phyloP scores from a whole-genome alignment of 805 yeast genomes.

The Tanozyma kutaoensis region DNA sequence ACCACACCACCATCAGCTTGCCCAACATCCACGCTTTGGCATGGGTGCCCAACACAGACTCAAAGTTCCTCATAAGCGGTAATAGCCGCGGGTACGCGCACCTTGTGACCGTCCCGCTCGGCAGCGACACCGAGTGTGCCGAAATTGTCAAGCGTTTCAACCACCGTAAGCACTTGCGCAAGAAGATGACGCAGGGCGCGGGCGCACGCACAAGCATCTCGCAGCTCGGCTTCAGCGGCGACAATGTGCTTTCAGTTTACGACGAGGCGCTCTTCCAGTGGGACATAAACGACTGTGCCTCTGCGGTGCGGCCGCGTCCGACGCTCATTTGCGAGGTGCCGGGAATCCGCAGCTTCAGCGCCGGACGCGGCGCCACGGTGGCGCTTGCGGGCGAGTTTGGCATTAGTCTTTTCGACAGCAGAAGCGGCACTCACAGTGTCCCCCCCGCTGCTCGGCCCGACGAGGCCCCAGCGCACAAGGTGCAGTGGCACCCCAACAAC shows the following conservation, averaged over 20 bases:
- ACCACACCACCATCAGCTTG: slow-evolving; percentile 43
- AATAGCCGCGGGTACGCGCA: slow-evolving; percentile 68
- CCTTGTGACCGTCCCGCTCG: slow-evolving; percentile 53
- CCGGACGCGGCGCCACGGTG: slow-evolving; percentile 32
- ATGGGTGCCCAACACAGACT: slow-evolving; percentile 30
- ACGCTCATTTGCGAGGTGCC: slow-evolving; percentile 35
- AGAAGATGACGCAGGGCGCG: slow-evolving; percentile 8
- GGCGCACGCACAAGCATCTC: slow-evolving; percentile 13
- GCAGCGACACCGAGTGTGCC: slow-evolving; percentile 28
- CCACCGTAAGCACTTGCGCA: slow-evolving; percentile 51
- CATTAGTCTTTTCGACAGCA: slow-evolving; percentile 57
- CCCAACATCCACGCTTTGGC: slow-evolving; percentile 41
- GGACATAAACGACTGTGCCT: slow-evolving; percentile 50
- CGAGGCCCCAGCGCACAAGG: slow-evolving; percentile 8
- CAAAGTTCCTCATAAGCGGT: slow-evolving; percentile 46
- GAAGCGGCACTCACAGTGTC: slow-evolving; percentile 30
- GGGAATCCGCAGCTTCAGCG: slow-evolving; percentile 37
- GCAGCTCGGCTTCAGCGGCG: slow-evolving; percentile 14
- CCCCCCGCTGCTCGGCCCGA: slow-evolving; percentile 9
- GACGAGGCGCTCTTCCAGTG: slow-evolving; percentile 64
- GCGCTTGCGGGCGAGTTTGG: slow-evolving; percentile 66
- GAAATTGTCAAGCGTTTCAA: slow-evolving; percentile 69
- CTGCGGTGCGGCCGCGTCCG: slow-evolving; percentile 30
- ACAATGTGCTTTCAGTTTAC: slow-evolving; percentile 47
- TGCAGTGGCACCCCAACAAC: slow-evolving; percentile 53